These are phyloP conservation scores for Coniochaeta sp. DNA, from an alignment of 2,329 filamentous ascomycete species.

Conservation along the genomic window DNA sequence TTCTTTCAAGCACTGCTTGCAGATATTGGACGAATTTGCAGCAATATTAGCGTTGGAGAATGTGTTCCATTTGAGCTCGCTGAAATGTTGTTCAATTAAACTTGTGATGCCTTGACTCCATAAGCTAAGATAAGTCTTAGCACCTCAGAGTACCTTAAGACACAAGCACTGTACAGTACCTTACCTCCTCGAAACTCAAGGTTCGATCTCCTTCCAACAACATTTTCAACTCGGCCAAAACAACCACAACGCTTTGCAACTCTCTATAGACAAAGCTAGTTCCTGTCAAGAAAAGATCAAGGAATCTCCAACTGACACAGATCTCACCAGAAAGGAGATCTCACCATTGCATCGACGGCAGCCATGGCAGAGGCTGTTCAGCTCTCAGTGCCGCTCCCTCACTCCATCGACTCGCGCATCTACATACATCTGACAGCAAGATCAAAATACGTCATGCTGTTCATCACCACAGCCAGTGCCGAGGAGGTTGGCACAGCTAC, in stretches of 20 bases:
- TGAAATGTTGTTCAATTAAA: not conserved
- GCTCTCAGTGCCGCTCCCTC: conserved; percentile 54
- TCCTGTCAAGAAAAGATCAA: not conserved
- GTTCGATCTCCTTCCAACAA: not conserved
- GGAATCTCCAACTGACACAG: too few species aligned
- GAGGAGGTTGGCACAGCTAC: conserved; percentile 43
- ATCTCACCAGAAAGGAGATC: not conserved
- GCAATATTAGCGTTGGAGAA: not conserved
- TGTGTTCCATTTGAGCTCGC: not conserved
- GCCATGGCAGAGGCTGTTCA: conserved; percentile 25
- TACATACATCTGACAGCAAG: conserved; percentile 53
- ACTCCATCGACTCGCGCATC: conserved; percentile 52
- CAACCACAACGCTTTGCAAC: too few species aligned
- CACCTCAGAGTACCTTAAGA: too few species aligned
- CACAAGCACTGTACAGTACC: too few species aligned
- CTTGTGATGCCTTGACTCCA: not conserved
- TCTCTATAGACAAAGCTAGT: too few species aligned
- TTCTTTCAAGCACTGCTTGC: too few species aligned
- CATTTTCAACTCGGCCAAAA: too few species aligned
- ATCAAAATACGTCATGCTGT: conserved; percentile 51
- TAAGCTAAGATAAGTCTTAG: not conserved
- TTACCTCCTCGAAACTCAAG: too few species aligned
- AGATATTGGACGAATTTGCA: not conserved
- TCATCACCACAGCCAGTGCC: conserved; percentile 50
- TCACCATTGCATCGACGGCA: not conserved